Conservation (phyloP, 1,284 basidiomycete genomes). For the Chiua sp. region DNA sequence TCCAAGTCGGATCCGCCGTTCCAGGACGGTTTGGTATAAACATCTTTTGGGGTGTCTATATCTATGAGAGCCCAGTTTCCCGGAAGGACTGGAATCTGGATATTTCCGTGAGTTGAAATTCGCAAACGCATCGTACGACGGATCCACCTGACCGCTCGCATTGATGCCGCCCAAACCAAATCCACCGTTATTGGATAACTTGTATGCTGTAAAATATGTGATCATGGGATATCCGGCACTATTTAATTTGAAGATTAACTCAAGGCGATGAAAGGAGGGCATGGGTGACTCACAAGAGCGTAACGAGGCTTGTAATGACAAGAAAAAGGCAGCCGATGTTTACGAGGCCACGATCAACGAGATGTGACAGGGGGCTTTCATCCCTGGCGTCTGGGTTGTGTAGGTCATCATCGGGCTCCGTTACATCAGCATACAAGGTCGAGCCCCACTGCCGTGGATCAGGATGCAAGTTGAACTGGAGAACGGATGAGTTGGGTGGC, state of each 20-base stretch:
- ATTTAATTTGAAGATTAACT: constrained; percentile 1
- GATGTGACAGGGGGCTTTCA: constrained; percentile 26
- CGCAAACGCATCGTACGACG: background rate
- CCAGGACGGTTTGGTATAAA: constrained; percentile 53
- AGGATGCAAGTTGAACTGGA: constrained; percentile 54
- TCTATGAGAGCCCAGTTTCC: constrained; percentile 70
- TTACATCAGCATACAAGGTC: constrained; percentile 49
- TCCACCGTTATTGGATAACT: constrained; percentile 44
- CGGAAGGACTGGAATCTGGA: constrained; percentile 52
- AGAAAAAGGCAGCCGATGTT: constrained; percentile 71
- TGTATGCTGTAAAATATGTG: constrained; percentile 51
- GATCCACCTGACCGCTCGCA: constrained; percentile 65
- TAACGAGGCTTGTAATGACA: constrained; percentile 51
- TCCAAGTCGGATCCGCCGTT: constrained; percentile 53
- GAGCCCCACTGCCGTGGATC: constrained; percentile 62
- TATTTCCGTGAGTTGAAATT: constrained; percentile 35
- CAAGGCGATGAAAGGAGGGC: constrained; percentile 10
- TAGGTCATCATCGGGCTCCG: constrained; percentile 59
- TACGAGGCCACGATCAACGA: constrained; percentile 55
- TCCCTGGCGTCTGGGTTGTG: constrained; percentile 54
- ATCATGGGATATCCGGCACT: constrained; percentile 61
- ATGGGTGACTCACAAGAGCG: constrained; percentile 52
- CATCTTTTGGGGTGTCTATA: constrained; percentile 64
- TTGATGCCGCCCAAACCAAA: constrained; percentile 80
- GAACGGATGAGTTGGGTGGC: constrained; percentile 3